These are phyloP conservation scores for Malassezia slooffiae DNA, from an alignment of 1,284 basidiomycete species.

Conservation along the genomic window DNA sequence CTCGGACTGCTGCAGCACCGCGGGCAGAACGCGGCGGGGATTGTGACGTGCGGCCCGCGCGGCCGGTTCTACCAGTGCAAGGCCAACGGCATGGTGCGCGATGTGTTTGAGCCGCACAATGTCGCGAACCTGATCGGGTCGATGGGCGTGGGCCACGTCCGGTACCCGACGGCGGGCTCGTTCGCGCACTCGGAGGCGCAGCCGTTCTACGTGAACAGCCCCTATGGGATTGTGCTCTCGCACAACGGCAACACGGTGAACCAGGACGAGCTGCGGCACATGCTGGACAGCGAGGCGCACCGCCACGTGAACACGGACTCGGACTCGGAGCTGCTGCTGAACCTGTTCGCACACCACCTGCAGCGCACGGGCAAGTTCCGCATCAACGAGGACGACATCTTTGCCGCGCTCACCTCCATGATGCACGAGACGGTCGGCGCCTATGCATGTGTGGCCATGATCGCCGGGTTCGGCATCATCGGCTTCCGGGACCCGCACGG, in stretches of 20 bases:
- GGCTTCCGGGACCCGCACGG: constrained; percentile 99
- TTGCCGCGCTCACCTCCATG: constrained; percentile 77
- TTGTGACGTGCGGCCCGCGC: constrained; percentile 88
- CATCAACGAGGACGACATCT: constrained; percentile 99
- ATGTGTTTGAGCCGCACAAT: constrained; percentile 78
- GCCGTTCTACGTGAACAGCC: constrained; percentile 99
- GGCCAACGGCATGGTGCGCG: constrained; percentile 99
- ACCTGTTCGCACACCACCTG: constrained; percentile 93
- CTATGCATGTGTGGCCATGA: constrained; percentile 94
- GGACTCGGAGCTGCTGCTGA: constrained; percentile 91
- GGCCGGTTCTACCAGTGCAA: constrained; percentile 97
- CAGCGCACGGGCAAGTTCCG: constrained; percentile 98
- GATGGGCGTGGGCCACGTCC: constrained; percentile 86
- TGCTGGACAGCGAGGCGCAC: constrained; percentile 92
- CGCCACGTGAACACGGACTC: constrained; percentile 98
- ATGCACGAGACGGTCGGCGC: constrained; percentile 83
- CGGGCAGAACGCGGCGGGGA: constrained; percentile 95
- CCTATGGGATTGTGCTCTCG: constrained; percentile 94
- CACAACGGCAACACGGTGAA: constrained; percentile 99
- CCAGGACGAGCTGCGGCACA: constrained; percentile 69
- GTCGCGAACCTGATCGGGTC: constrained; percentile 70
- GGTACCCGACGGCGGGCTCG: constrained; percentile 86
- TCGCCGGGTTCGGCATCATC: constrained; percentile 96
- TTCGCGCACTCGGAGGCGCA: constrained; percentile 95
- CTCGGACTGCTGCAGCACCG: constrained; percentile 45